Evolutionary conservation across 2,329 filamentous ascomycete species (phyloP), one percentile per base, ranked within the genome.

Genomic region (Epicoccum nigrum): DNA sequence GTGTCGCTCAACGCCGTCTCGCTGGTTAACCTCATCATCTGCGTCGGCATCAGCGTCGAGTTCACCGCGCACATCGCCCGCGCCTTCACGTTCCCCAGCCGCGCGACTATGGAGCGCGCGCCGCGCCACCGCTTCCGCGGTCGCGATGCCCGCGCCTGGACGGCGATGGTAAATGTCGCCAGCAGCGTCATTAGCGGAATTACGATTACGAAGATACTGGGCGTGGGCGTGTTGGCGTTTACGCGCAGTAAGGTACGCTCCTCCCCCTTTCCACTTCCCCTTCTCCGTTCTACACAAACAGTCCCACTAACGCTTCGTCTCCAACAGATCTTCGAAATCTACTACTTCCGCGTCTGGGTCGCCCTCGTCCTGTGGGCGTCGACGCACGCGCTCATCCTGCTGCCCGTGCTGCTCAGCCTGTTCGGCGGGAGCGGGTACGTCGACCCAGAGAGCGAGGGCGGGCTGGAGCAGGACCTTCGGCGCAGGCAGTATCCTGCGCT

Each of bases 321-420:
- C 30, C 20, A 7, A n/a, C 47, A 72, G 83, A 99, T 99, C 68
- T 99, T 99, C 66, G 95, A 99, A 78, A 91, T 99, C 51, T 99
- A 99, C 77, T 99, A 99, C 76, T 99, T 99, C 81, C 84, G 94
- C 34, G 89, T 99, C 34, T 99, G 94, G 94, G 79, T 97, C 15
- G 88, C 92, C 6, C 83, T 99, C 46, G 92, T 99, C 9, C 72
- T 95, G 8, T 93, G 96, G 72, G 95, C 92, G 2, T 90, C 90
- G 7, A 82, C 87, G 8, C 94, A 99, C 72, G 91, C 94, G 0
- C 79, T 99, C 39, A 83, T 99, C 7, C 96, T 97, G 72, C 77
- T 99, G 63, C 94, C 94, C 0, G 94, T 97, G 1, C 88, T 89
- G 2, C 79, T 99, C 59, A 95, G 90, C 67, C 79, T 97, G 41